These are phyloP conservation scores for Triglochin maritima DNA, from an alignment of 106 monocot species.

Conservation along the genomic window DNA sequence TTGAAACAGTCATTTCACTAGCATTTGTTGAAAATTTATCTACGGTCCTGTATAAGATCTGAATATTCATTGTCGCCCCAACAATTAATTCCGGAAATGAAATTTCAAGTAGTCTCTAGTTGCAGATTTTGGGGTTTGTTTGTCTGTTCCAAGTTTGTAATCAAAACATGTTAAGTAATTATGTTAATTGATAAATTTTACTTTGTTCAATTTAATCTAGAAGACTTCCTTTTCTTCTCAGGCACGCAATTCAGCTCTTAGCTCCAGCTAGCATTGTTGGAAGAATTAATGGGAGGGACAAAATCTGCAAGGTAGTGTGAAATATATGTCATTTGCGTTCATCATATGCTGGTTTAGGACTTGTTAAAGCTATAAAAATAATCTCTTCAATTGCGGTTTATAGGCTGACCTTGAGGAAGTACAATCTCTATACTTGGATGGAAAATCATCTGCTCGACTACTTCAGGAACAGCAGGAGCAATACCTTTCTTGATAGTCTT, in stretches of 20 bases:
- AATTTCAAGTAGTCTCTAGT: neutral
- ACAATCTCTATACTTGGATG: slow-evolving; percentile 60
- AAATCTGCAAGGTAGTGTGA: slow-evolving; percentile 81
- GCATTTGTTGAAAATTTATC: no score
- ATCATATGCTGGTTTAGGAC: no score
- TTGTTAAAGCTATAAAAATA: neutral
- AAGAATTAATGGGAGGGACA: slow-evolving; percentile 73
- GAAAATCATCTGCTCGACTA: slow-evolving; percentile 72
- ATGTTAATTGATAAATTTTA: neutral
- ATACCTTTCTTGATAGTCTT: slow-evolving; percentile 70
- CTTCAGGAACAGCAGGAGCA: slow-evolving; percentile 88
- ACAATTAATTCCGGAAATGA: neutral
- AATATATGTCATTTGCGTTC: neutral
- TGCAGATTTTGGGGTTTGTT: neutral
- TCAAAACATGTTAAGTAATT: neutral
- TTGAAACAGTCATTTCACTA: no score
- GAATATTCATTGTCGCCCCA: no score
- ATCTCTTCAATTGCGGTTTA: neutral
- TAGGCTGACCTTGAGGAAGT: slow-evolving; percentile 91
- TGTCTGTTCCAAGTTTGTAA: neutral
- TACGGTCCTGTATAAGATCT: no score
- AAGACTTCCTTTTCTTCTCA: slow-evolving; percentile 15
- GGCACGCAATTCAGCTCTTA: slow-evolving; percentile 85
- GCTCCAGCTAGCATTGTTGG: slow-evolving; percentile 77
- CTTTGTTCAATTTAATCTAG: neutral